Percentiles rank a stretch among this genome's conserved stretches.
Conservation (phyloP, 768 basidiomycete species). For the Pholiota conissans region DNA sequence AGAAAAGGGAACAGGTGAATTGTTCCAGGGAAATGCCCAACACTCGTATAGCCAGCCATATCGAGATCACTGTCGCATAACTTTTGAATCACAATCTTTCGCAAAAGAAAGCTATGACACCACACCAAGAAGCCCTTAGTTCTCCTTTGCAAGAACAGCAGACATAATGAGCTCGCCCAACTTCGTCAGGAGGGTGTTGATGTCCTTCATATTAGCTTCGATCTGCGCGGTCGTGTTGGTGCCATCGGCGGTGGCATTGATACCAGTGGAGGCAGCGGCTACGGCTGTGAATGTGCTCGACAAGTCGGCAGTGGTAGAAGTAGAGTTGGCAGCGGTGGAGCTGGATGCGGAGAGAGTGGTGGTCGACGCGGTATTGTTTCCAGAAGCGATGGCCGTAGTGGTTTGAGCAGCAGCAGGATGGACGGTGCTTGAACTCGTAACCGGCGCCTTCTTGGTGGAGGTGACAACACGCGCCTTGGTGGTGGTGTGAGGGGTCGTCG, state of each 20-base stretch:
- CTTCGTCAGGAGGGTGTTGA: slow-evolving; percentile 11
- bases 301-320: not conserved
- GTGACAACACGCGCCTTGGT: slow-evolving; percentile 38
- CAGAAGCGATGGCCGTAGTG: slow-evolving; percentile 4
- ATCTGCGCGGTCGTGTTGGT: slow-evolving; percentile 10
- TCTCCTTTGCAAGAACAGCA: slow-evolving; percentile 1
- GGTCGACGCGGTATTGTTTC: too few relatives aligned
- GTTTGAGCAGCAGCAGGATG: not conserved
- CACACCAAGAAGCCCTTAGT: not conserved
- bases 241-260: not conserved
- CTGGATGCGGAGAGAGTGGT: too few relatives aligned
- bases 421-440: slow-evolving; percentile 40
- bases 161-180: slow-evolving; percentile 14
- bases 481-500: slow-evolving; percentile 3
- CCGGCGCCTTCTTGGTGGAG: slow-evolving; percentile 45
- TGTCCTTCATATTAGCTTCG: slow-evolving; percentile 11
- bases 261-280: not conserved
- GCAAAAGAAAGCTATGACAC: too few relatives aligned
- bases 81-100: too few relatives aligned
- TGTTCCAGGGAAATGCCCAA: not conserved
- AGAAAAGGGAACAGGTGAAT: not conserved
- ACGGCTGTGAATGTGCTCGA: slow-evolving; percentile 6
- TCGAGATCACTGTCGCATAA: not conserved
- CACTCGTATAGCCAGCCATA: not conserved
- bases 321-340: not conserved